Percentiles rank a stretch among this genome's conserved stretches.
phyloP scores from a whole-genome alignment of 352 stramenopile species.

The Plasmopara halstedii region DNA sequence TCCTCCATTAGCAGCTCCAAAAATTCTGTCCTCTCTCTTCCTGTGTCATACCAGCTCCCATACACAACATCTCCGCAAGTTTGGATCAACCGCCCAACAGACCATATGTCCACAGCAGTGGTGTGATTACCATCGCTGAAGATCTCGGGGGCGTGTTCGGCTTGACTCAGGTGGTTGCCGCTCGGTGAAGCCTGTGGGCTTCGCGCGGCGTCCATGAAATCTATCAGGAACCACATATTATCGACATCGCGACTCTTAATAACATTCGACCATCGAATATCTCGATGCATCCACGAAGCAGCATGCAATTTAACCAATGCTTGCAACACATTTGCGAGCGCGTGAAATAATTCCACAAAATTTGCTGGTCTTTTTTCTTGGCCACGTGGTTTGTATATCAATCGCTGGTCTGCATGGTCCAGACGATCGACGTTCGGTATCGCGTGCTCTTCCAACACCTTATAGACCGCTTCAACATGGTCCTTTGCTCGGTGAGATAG shows the following conservation, averaged over 20 bases:
- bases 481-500: conserved; percentile 2
- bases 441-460: conserved; percentile 16
- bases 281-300: conserved; percentile 21
- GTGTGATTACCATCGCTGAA: conserved; percentile 7
- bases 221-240: conserved; percentile 16
- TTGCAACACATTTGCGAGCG: conserved; percentile 10
- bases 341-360: conserved; percentile 11
- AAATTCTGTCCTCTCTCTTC: conserved; percentile 8
- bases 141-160: conserved; percentile 15
- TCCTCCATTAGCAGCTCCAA: conserved; percentile 8
- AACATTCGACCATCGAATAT: conserved; percentile 22
- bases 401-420: conserved; percentile 1
- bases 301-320: conserved; percentile 16
- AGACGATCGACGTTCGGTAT: conserved; percentile 17
- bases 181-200: conserved; percentile 12
- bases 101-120: conserved; percentile 15
- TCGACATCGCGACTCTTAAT: conserved; percentile 11
- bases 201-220: conserved; percentile 15
- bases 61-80: conserved; percentile 3
- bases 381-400: conserved; percentile 16
- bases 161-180: conserved; percentile 3
- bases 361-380: conserved; percentile 10
- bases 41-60: conserved; percentile 9
- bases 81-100: conserved; percentile 11
- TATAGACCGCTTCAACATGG: conserved; percentile 17